Base-by-base conservation (phyloP, 2,329 filamentous ascomycete species). In the Colletotrichum sp. region DNA sequence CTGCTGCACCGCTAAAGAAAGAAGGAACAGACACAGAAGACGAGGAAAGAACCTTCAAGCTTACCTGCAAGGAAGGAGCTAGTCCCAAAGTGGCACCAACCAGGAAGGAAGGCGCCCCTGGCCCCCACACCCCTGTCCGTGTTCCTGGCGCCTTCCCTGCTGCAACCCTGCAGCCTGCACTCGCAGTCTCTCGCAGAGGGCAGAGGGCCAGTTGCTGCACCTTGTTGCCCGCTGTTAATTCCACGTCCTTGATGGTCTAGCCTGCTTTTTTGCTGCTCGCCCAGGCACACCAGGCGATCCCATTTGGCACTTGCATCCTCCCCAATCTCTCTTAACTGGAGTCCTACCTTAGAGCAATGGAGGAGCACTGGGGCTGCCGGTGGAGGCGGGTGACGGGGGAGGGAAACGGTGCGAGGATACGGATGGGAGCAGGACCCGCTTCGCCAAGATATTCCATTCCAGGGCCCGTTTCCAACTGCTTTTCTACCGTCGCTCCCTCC, bases 401-500 rank as follows among this genome's bases (percentile, higher is more conserved):
- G 28, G 18, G 58, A 30, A 30, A 32, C 43, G 43, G 28, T 26
- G 13, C 26, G 58, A 61, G 58, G 28, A 52, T 32, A 30, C 58
- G 55, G 26, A 58, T 24, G 21, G 13, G 26, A 0, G 34, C 12
- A 32, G 10, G 71, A 9, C 21, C 65, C 71, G 63, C 66, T 38
- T n/a, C 48, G 34, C 28, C 70, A 58, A 57, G 58, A 26, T 61
- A 70, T 36, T 60, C 43, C 64, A 75, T 76, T 76, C 74, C 74
- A 69, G 70, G 74, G 64, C 64, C 52, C 57, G 74, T 76, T 76
- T 76, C 74, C 38, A 48, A 48, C 38, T 76, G 64, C 74, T 73
- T 73, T 76, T 76, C 71, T 76, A 76, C 70, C 70, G 64, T 65
- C 64, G 34, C 58, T 64, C 70, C 74, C 70, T 73, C 64, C 57